Conservation (phyloP, 805 yeast species). For the Lipomyces sp. region DNA sequence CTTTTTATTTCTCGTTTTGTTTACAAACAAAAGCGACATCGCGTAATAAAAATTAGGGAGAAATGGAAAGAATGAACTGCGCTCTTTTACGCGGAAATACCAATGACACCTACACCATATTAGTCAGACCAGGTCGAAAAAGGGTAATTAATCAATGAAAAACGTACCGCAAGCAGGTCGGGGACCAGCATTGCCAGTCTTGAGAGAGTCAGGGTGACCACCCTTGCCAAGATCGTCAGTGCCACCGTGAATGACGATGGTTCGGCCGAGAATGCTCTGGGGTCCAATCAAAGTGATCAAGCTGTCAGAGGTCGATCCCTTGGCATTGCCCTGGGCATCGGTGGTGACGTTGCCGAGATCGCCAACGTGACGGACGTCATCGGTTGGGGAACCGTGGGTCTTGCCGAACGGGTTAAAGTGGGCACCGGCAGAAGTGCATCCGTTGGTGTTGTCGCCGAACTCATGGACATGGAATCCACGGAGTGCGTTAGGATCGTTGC, state of each 20-base stretch:
- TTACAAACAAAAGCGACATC: not conserved
- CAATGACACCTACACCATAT: slow-evolving; percentile 37
- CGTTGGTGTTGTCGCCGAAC: slow-evolving; percentile 99
- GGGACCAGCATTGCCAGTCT: slow-evolving; percentile 93
- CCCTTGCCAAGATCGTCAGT: slow-evolving; percentile 90
- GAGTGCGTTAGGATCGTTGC: slow-evolving; percentile 83
- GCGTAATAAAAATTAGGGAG: not conserved
- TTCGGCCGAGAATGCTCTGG: slow-evolving; percentile 85
- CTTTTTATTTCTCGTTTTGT: not conserved
- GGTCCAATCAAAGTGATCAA: slow-evolving; percentile 83
- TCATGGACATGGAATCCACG: slow-evolving; percentile 98
- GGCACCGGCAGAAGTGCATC: slow-evolving; percentile 98
- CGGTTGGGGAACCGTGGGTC: slow-evolving; percentile 92
- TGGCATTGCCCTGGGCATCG: slow-evolving; percentile 86
- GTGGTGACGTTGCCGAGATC: slow-evolving; percentile 94
- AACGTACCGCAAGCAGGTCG: slow-evolving; percentile 92
- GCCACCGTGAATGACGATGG: slow-evolving; percentile 88
- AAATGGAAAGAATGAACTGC: not conserved
- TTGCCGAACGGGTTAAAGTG: slow-evolving; percentile 92
- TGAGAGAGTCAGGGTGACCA: slow-evolving; percentile 81
- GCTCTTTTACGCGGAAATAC: slow-evolving; percentile 36
- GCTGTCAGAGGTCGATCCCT: slow-evolving; percentile 81
- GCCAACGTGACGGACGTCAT: slow-evolving; percentile 81
- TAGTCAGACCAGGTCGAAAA: not conserved
- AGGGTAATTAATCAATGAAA: not conserved